Base-by-base conservation (phyloP, 306 rosid species). In the Pyrus betulifolia region DNA sequence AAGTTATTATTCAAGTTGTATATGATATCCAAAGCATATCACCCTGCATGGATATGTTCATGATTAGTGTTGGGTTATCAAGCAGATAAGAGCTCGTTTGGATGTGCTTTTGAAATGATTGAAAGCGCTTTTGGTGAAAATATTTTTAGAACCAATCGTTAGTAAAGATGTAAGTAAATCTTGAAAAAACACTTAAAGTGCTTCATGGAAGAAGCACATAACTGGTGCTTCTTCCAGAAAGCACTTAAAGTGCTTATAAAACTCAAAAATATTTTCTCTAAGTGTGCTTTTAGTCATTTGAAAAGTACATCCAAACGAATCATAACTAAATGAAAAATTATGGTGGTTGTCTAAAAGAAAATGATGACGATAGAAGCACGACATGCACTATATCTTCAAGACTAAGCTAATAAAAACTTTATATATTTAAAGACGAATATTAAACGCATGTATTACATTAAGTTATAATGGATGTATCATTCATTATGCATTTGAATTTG, bases 341-440 rank as follows among this genome's bases (percentile, higher is more conserved):
- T 74, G 75, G 70, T 18, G 74, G 17, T 79, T 67, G 75, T 80
- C 79, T 22, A 42, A 5, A 22, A 33, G 45, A 67, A 45, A 67
- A 74, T 73, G 19, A 79, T 59, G 49, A 67, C 4, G 55, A 15
- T 4, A 42, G 18, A 66, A 66, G 40, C 28, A 62, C 21, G 38
- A n/a, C 59, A 31, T 25, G 18, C 6, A 33, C 70, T 38, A 35
- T 35, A 65, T 10, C 27, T 33, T 19, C 27, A 35, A 35, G 9
- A 40, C 11, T 8, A 11, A 5, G 21, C 5, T 11, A 2, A 60
- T 14, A 14, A 60, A 28, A 60, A 60, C 30, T 25, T 12, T 58
- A 58, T 49, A 49, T 15, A 6, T 49, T 15, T 15, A 15, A 15
- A 14, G 21, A 49, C 8, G 21, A 49, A 49, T 17, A 4, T 18